Percentiles rank a stretch among this genome's conserved stretches.
Conservation (phyloP, 2,329 filamentous ascomycete species). For the Colletotrichum musae region DNA sequence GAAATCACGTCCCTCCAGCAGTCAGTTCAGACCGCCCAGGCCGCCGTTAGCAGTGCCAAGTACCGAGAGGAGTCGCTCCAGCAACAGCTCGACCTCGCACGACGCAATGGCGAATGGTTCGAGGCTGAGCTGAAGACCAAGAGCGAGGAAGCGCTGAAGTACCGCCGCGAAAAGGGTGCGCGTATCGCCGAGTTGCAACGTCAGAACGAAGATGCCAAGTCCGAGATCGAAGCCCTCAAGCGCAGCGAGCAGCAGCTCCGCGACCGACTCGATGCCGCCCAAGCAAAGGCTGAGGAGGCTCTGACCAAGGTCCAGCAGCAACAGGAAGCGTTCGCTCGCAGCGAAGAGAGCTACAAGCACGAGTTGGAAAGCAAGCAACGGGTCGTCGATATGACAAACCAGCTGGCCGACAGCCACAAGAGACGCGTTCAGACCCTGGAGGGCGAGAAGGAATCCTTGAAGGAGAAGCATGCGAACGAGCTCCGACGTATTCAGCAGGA, state of each 20-base stretch:
- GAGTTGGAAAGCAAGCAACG: slow-evolving; percentile 87
- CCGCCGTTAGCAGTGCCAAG: slow-evolving; percentile 83
- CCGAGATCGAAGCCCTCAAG: slow-evolving; percentile 82
- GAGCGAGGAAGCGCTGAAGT: slow-evolving; percentile 87
- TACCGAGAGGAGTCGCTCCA: slow-evolving; percentile 92
- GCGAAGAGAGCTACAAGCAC: slow-evolving; percentile 88
- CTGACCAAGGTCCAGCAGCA: slow-evolving; percentile 87
- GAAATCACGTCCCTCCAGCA: slow-evolving; percentile 88
- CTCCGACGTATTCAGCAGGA: slow-evolving; percentile 69
- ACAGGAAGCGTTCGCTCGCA: slow-evolving; percentile 84
- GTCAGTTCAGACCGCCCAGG: slow-evolving; percentile 84
- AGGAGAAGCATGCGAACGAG: slow-evolving; percentile 76
- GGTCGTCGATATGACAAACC: slow-evolving; percentile 85
- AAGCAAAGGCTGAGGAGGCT: slow-evolving; percentile 88
- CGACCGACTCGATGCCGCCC: slow-evolving; percentile 84
- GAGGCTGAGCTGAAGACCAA: slow-evolving; percentile 94
- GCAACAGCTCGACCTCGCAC: slow-evolving; percentile 90
- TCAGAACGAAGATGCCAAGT: slow-evolving; percentile 86
- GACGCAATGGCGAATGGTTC: slow-evolving; percentile 93
- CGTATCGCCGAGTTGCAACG: slow-evolving; percentile 91
- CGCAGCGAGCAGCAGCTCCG: slow-evolving; percentile 86
- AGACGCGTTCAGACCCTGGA: slow-evolving; percentile 80
- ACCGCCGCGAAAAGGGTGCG: slow-evolving; percentile 93
- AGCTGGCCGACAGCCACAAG: slow-evolving; percentile 80
- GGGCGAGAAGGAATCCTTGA: slow-evolving; percentile 70